These are phyloP conservation scores for Adansonia madagascariensis DNA, from an alignment of 441 rosid genomes.

Conservation along the genomic window DNA sequence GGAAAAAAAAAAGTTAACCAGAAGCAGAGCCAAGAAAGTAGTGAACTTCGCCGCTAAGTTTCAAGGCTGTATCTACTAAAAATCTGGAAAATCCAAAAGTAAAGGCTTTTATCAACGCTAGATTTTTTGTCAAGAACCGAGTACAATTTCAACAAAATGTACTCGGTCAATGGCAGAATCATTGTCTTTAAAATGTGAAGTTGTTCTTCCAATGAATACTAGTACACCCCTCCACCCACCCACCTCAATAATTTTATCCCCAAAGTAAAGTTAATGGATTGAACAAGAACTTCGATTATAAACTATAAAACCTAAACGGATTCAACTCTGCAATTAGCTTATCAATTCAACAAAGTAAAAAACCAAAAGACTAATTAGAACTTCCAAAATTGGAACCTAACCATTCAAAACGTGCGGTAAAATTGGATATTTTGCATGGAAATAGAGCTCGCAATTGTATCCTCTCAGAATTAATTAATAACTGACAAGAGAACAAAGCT, in stretches of 20 bases:
- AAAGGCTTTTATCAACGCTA: slow-evolving; percentile 61
- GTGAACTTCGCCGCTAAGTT: slow-evolving; percentile 38
- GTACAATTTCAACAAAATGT: slow-evolving; percentile 59
- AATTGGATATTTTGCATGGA: too few relatives aligned
- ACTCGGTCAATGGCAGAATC: slow-evolving; percentile 49
- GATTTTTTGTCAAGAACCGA: slow-evolving; percentile 58
- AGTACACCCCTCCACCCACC: slow-evolving; percentile 19
- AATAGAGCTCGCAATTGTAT: background rate
- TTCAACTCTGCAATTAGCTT: slow-evolving; percentile 17
- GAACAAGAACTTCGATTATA: slow-evolving; percentile 6
- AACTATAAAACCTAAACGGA: slow-evolving; percentile 33
- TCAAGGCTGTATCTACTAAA: slow-evolving; percentile 61
- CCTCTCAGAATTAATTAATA: background rate
- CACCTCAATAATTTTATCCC: slow-evolving; percentile 9
- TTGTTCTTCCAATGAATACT: slow-evolving; percentile 37
- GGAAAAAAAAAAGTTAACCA: background rate
- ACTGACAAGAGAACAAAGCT: background rate
- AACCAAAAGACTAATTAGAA: slow-evolving; percentile 22
- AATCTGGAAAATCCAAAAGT: slow-evolving; percentile 93
- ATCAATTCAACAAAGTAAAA: background rate
- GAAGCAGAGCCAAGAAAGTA: background rate
- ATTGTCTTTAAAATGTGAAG: slow-evolving; percentile 48
- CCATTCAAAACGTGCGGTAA: too few relatives aligned
- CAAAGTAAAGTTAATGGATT: slow-evolving; percentile 5
- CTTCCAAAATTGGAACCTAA: too few relatives aligned